phyloP scores from a whole-genome alignment of 2,329 filamentous ascomycete species.

The Hypoxylon sp. region DNA sequence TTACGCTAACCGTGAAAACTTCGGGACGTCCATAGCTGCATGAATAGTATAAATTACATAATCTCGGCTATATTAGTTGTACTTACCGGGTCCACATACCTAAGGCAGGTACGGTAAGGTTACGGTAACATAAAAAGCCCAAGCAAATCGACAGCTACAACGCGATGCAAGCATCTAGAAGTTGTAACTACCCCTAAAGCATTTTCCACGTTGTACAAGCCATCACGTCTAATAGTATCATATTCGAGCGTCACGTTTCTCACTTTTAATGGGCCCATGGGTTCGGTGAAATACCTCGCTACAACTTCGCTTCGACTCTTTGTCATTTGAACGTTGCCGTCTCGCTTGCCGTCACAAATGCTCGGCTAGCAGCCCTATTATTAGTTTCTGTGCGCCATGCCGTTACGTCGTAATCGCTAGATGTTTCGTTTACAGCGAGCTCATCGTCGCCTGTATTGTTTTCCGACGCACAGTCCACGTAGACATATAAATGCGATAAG shows the following conservation, averaged over 20 bases:
- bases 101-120: neutral
- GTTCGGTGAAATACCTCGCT: constrained; percentile 9
- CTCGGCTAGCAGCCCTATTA: constrained; percentile 25
- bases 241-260: constrained; percentile 4
- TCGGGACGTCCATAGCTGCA: neutral
- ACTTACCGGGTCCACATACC: neutral
- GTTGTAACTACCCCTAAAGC: neutral
- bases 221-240: constrained; percentile 7
- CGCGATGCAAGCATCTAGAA: neutral
- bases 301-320: neutral
- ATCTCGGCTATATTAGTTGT: neutral
- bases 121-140: neutral
- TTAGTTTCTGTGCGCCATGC: constrained; percentile 20
- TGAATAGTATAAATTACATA: neutral
- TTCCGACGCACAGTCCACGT: neutral
- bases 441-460: neutral
- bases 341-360: constrained; percentile 14
- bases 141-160: neutral
- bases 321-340: constrained; percentile 12
- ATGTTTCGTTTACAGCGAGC: neutral
- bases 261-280: neutral
- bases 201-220: neutral
- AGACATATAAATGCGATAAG: neutral
- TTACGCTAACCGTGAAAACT: neutral
- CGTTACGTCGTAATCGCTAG: constrained; percentile 6